Conservation (phyloP, 768 basidiomycete genomes). For the Mrakia frigida region DNA sequence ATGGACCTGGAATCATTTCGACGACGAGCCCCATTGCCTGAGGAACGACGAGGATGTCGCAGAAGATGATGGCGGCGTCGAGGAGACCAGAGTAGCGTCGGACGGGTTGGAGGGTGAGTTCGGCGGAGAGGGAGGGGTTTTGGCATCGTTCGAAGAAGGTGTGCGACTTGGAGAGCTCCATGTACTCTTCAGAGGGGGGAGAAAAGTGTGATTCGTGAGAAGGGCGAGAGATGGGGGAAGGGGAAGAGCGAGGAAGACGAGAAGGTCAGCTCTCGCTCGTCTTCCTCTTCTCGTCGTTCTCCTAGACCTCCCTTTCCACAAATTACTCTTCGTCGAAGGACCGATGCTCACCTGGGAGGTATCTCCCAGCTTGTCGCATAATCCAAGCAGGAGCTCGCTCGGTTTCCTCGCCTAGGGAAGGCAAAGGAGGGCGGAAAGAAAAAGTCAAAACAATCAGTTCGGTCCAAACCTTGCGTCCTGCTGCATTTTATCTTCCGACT, state of each 20-base stretch:
- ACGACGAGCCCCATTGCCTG: conserved; percentile 88
- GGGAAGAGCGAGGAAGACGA: neutral
- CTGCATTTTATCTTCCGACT: conserved; percentile 27
- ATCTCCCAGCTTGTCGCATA: conserved; percentile 94
- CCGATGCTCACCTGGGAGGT: conserved; percentile 68
- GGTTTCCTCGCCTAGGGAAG: conserved; percentile 64
- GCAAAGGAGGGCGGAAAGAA: neutral
- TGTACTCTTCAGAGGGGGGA: conserved; percentile 63
- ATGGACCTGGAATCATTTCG: conserved; percentile 82
- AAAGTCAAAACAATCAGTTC: too few species aligned
- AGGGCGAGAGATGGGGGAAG: conserved; percentile 32
- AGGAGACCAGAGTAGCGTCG: conserved; percentile 76
- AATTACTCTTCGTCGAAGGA: neutral
- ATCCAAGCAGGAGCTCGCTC: conserved; percentile 97
- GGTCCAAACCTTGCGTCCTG: neutral
- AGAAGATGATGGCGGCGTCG: conserved; percentile 97
- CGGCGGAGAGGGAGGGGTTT: conserved; percentile 78
- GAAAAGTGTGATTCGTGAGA: neutral
- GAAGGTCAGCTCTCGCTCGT: neutral
- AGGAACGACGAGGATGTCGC: conserved; percentile 93
- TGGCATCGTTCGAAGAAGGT: conserved; percentile 95
- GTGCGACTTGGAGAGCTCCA: conserved; percentile 73
- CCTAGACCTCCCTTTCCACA: neutral
- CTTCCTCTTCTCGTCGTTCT: neutral
- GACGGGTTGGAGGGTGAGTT: conserved; percentile 91